Conservation (phyloP, 345 rosid genomes). For the Hibiscus trionum region DNA sequence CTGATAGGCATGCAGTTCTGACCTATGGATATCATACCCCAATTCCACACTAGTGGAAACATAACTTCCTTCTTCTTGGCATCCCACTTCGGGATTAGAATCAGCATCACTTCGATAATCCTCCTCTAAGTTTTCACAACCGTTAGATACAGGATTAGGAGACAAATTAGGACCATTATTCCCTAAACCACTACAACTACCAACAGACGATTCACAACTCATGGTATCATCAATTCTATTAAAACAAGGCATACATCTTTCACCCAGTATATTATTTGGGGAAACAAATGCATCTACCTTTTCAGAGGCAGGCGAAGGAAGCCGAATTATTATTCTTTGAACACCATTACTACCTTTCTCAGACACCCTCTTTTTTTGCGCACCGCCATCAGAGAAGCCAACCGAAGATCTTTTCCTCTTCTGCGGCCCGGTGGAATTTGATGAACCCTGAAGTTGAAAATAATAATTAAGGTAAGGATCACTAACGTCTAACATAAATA, state of each 20-base stretch:
- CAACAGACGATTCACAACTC: conserved; percentile 48
- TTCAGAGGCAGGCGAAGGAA: conserved; percentile 2
- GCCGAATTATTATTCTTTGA: not conserved
- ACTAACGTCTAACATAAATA: not conserved
- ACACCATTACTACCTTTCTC: not conserved
- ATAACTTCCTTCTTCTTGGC: conserved; percentile 20
- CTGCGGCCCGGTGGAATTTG: not conserved
- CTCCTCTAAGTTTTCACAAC: conserved; percentile 23
- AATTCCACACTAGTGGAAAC: conserved; percentile 26
- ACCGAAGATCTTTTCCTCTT: not conserved
- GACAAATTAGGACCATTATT: conserved; percentile 18
- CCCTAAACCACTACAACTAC: conserved; percentile 52
- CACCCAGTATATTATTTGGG: not conserved
- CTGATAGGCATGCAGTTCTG: conserved; percentile 56
- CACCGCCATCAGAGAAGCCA: not conserved
- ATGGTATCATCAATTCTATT: conserved; percentile 29
- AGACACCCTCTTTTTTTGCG: not conserved
- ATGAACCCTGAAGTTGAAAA: not conserved
- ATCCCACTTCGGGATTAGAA: conserved; percentile 21
- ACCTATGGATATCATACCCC: conserved; percentile 45
- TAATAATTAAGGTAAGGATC: not conserved
- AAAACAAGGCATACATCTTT: too few species aligned
- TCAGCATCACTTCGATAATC: conserved; percentile 42
- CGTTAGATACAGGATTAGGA: conserved; percentile 20
- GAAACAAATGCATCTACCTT: conserved; percentile 15